A percentile compares a stretch with the other conserved stretches of the same genome.
Evolutionary conservation across 1,284 basidiomycete species (phyloP).

Genomic region (Leccinum pachyderme): DNA sequence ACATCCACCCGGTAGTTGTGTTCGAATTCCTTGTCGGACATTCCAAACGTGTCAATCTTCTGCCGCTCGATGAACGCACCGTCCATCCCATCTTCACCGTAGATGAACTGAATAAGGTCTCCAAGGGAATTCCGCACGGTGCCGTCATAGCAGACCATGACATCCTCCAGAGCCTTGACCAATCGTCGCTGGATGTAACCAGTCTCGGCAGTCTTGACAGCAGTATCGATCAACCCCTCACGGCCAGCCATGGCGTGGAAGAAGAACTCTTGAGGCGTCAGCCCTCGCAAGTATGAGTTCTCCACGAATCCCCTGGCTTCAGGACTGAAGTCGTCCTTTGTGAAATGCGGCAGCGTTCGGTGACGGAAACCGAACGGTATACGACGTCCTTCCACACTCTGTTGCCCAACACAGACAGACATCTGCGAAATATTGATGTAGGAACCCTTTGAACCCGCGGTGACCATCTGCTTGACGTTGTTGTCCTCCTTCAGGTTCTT

Average conservation of each 20-base stretch:
- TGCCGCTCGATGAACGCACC: conserved; percentile 97
- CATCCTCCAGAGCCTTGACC: conserved; percentile 97
- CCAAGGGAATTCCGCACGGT: conserved; percentile 97
- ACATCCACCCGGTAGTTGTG: conserved; percentile 93
- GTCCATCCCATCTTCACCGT: conserved; percentile 99
- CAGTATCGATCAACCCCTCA: conserved; percentile 98
- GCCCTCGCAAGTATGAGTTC: conserved; percentile 97
- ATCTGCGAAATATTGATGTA: conserved; percentile 99
- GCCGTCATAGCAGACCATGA: conserved; percentile 97
- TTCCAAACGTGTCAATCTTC: conserved; percentile 83
- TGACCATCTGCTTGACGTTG: conserved; percentile 99
- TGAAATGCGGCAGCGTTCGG: conserved; percentile 95
- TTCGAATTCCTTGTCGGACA: conserved; percentile 85
- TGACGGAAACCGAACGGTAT: conserved; percentile 99
- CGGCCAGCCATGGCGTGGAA: conserved; percentile 99
- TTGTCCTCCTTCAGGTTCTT: conserved; percentile 97
- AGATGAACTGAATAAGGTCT: conserved; percentile 95
- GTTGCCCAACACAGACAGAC: conserved; percentile 99
- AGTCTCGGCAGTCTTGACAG: conserved; percentile 99
- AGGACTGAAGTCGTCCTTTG: conserved; percentile 98
- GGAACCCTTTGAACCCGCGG: conserved; percentile 96
- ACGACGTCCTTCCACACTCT: conserved; percentile 96
- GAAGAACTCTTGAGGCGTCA: conserved; percentile 99
- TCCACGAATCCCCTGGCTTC: conserved; percentile 99
- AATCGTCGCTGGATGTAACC: conserved; percentile 98